Evolutionary conservation across 805 yeast genomes (phyloP).

Genomic region (Candida krabiensis): DNA sequence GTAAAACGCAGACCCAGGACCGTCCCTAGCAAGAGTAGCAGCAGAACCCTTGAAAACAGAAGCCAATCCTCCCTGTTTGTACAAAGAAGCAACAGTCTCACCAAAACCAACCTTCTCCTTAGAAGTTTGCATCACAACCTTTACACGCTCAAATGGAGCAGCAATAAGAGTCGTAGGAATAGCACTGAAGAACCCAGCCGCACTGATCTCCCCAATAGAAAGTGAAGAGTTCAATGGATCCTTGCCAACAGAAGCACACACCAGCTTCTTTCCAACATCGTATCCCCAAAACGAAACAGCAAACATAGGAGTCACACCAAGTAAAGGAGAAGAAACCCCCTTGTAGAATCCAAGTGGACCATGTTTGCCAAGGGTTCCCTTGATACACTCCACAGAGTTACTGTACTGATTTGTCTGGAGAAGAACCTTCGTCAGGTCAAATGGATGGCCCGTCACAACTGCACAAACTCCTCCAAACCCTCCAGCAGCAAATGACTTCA

Average conservation of each 20-base stretch:
- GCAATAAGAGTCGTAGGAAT: conserved; percentile 93
- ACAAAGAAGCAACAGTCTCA: conserved; percentile 64
- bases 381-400: conserved; percentile 66
- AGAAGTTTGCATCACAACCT: conserved; percentile 83
- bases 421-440: conserved; percentile 88
- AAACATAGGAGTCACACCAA: conserved; percentile 99
- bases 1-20: conserved; percentile 95
- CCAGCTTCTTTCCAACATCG: conserved; percentile 84
- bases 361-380: conserved; percentile 65
- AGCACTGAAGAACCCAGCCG: conserved; percentile 94
- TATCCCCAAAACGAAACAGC: conserved; percentile 99
- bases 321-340: conserved; percentile 90
- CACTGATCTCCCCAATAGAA: conserved; percentile 68
- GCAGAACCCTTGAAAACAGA: conserved; percentile 89
- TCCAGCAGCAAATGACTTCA: conserved; percentile 86
- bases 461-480: conserved; percentile 98
- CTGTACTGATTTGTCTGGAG: conserved; percentile 77
- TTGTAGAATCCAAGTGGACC: conserved; percentile 83
- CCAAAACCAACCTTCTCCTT: conserved; percentile 47
- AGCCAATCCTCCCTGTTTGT: conserved; percentile 75
- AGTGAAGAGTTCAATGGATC: conserved; percentile 39
- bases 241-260: conserved; percentile 42
- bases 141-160: conserved; percentile 96
- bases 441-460: conserved; percentile 94
- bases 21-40: conserved; percentile 94